Percentiles rank a stretch among this genome's conserved stretches.
Conservation (phyloP, 352 stramenopile species). For the Elongisporangium undulatum region DNA sequence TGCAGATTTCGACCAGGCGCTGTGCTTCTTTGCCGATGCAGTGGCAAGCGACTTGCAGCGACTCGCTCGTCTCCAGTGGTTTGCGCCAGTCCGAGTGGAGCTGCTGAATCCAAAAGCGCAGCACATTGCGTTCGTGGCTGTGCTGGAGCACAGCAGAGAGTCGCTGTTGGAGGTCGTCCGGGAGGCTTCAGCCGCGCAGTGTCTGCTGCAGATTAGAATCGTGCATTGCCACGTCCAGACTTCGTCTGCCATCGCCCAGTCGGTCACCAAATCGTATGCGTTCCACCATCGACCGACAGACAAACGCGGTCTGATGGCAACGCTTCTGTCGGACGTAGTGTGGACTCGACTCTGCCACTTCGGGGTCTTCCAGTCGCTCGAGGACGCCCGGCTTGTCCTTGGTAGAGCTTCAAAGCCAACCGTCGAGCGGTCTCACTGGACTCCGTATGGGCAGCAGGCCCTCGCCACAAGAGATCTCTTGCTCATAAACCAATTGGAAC, state of each 20-base stretch:
- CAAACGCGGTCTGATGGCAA: background rate
- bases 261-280: conserved; percentile 30
- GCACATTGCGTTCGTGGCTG: conserved; percentile 11
- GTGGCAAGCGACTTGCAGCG: conserved; percentile 24
- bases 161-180: conserved; percentile 12
- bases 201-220: conserved; percentile 6
- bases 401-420: background rate
- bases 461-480: conserved; percentile 12
- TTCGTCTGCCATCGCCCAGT: conserved; percentile 1
- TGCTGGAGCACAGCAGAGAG: conserved; percentile 2
- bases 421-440: conserved; percentile 10
- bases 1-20: conserved; percentile 20
- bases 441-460: conserved; percentile 17
- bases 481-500: conserved; percentile 22
- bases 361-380: conserved; percentile 26
- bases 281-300: conserved; percentile 27
- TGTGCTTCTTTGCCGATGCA: conserved; percentile 34
- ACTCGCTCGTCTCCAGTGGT: conserved; percentile 5
- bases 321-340: conserved; percentile 9
- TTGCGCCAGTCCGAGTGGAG: background rate
- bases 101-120: conserved; percentile 8
- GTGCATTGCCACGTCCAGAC: background rate
- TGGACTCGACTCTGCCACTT: conserved; percentile 22
- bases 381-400: conserved; percentile 17
- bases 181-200: conserved; percentile 16